Evolutionary conservation across 129 eudicot species (phyloP), one percentile per base, ranked within the genome.

Genomic region (Gnaphalium uliginosum): DNA sequence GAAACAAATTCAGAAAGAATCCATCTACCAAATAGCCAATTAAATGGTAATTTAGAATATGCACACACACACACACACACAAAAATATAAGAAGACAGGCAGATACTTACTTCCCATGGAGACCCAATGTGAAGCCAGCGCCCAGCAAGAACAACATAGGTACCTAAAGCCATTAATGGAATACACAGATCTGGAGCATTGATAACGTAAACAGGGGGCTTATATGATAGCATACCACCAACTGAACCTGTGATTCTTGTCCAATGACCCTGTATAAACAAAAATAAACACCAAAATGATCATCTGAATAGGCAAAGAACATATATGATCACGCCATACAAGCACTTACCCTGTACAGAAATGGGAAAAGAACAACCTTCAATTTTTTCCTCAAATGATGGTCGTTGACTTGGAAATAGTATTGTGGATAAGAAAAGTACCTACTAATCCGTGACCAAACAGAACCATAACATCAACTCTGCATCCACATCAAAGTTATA

Each of bases 141-240:
- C 46, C 46, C 46, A 37, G 93, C 90, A 62, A 83, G 84, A 79
- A 86, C 85, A 60, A 88, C 86, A 27, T 85, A 88, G 60, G 93
- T 81, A 63, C 84, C 83, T 56, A 88, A 88, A 51, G 90, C 88
- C 90, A 88, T 85, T 48, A 85, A 78, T 1, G 88, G 90, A 37
- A 88, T 88, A 78, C 85, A 88, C 58, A 88, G 74, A 79, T 88
- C 90, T 68, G 90, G 93, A 46, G 93, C 93, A 78, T 88, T 88
- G 54, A 88, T 88, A 74, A 81, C 86, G 65, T 88, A 86, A 61
- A 88, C 81, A 14, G 90, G 90, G 59, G 90, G 88, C 72, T 85
- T 88, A 71, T 88, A 85, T 51, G 93, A 85, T 57, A 88, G 72
- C 78, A 84, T 78, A 62, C 90, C 93, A 65, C 88, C 93, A 39